Evolutionary conservation across 139 green algal species (phyloP).

Genomic region (Picochlorum costavermella): DNA sequence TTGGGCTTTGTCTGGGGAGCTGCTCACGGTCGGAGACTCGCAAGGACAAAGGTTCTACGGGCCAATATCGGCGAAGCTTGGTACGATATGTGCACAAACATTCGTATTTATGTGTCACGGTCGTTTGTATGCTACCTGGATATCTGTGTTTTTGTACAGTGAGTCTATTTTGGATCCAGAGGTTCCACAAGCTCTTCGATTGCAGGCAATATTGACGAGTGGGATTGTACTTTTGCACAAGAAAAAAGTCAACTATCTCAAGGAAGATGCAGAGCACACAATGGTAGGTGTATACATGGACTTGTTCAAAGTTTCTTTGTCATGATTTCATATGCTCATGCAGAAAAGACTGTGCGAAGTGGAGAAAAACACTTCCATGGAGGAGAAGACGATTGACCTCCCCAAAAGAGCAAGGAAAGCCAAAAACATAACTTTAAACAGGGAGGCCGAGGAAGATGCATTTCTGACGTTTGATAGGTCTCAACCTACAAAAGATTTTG

Average conservation of each 20-base stretch:
- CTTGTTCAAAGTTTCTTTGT: neutral
- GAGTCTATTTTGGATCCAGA: slow-evolving; percentile 61
- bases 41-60: slow-evolving; percentile 46
- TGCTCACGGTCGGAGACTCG: slow-evolving; percentile 64
- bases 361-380: too few species aligned
- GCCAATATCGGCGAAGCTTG: slow-evolving; percentile 55
- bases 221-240: slow-evolving; percentile 61
- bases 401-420: too few species aligned
- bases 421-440: too few species aligned
- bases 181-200: slow-evolving; percentile 59
- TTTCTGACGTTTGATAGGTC: too few species aligned
- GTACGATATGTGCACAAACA: slow-evolving; percentile 22
- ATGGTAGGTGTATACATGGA: neutral
- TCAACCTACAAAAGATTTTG: too few species aligned
- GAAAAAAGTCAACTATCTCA: slow-evolving; percentile 47
- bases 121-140: neutral
- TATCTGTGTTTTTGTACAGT: slow-evolving; percentile 25
- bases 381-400: too few species aligned
- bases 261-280: slow-evolving; percentile 32
- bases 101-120: neutral
- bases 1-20: slow-evolving; percentile 67
- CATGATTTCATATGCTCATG: too few species aligned
- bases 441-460: too few species aligned
- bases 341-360: too few species aligned
- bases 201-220: slow-evolving; percentile 64